Conservation (phyloP, 2,329 filamentous ascomycete genomes). For the Trichoderma koningiopsis region DNA sequence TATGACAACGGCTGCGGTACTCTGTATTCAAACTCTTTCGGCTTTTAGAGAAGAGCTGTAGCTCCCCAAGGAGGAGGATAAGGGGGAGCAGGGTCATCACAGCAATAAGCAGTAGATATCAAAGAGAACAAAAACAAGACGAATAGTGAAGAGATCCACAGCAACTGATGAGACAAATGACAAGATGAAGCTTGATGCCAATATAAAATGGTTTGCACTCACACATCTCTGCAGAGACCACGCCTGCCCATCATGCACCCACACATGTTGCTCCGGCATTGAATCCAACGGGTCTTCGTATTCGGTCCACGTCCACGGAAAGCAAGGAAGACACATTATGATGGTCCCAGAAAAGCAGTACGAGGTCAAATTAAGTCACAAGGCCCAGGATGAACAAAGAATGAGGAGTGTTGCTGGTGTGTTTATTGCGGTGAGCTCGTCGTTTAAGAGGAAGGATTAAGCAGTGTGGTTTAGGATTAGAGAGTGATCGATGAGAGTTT, state of each 20-base stretch:
- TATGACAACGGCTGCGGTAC: not conserved
- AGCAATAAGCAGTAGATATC: not conserved
- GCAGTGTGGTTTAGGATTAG: not conserved
- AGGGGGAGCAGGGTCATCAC: not conserved
- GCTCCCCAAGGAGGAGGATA: not conserved
- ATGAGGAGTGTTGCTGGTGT: not conserved
- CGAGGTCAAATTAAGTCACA: not conserved
- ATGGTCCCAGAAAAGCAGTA: not conserved
- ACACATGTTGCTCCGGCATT: constrained; percentile 46
- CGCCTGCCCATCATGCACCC: constrained; percentile 42
- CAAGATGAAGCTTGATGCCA: not conserved
- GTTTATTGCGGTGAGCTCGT: not conserved
- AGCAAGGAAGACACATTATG: constrained; percentile 57
- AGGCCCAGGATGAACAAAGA: not conserved
- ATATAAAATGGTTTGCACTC: constrained; percentile 32
- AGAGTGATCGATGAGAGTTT: not conserved
- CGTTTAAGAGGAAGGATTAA: not conserved
- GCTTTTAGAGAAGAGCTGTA: not conserved
- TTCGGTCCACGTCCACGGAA: constrained; percentile 53
- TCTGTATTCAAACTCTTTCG: not conserved
- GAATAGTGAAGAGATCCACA: not conserved
- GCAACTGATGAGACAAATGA: not conserved
- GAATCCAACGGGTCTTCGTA: constrained; percentile 45
- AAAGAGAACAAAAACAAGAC: not conserved
- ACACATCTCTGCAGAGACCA: constrained; percentile 46